Conservation (phyloP, 306 rosid species). For the Spatholobus suberectus region DNA sequence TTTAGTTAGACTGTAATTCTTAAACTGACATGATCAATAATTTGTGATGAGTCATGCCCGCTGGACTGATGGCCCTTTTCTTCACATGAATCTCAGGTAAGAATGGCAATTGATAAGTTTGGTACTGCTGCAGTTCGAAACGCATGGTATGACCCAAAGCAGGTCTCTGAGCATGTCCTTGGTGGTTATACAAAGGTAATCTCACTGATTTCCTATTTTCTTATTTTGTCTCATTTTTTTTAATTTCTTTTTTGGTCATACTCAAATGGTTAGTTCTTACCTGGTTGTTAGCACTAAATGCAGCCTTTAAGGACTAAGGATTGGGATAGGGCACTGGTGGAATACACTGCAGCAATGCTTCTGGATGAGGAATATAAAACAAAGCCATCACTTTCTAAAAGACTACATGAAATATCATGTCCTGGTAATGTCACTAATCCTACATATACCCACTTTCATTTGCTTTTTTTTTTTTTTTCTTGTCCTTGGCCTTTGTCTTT, state of each 20-base stretch:
- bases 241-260: background rate
- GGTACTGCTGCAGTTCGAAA: constrained; percentile 77
- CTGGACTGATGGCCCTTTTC: constrained; percentile 43
- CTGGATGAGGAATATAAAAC: constrained; percentile 67
- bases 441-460: constrained; percentile 17
- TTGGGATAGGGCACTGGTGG: constrained; percentile 93
- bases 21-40: background rate
- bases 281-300: constrained; percentile 42
- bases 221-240: constrained; percentile 1
- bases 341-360: constrained; percentile 84
- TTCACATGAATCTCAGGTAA: constrained; percentile 55
- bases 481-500: background rate
- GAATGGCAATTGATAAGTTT: constrained; percentile 74
- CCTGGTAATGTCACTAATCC: constrained; percentile 67
- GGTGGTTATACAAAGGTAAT: constrained; percentile 86
- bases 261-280: constrained; percentile 45
- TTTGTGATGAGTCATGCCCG: constrained; percentile 19
- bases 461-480: background rate
- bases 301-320: constrained; percentile 91
- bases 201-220: constrained; percentile 13
- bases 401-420: constrained; percentile 83
- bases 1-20: constrained; percentile 24
- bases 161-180: constrained; percentile 66
- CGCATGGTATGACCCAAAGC: constrained; percentile 80
- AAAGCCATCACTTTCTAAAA: constrained; percentile 65